Conservation (phyloP, 192 early-diverging fungal genomes). For the Coemansia sp. region DNA sequence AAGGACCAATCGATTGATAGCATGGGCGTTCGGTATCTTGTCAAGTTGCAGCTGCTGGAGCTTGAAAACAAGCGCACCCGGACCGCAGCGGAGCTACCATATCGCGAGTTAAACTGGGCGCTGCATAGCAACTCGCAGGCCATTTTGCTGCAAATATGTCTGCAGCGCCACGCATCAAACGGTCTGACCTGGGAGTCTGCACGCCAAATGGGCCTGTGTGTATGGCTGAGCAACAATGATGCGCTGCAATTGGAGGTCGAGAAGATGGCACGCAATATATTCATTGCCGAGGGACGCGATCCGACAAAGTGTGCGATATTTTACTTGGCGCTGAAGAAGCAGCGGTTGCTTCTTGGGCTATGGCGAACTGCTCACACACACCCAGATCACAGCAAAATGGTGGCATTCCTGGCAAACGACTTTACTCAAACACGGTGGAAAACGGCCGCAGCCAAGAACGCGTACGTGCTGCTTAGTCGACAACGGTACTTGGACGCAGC, state of each 20-base stretch:
- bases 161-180: constrained; percentile 46
- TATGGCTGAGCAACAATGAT: constrained; percentile 79
- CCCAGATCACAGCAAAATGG: constrained; percentile 83
- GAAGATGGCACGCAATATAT: constrained; percentile 85
- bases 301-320: constrained; percentile 84
- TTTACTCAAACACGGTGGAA: constrained; percentile 88
- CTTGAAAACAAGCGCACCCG: constrained; percentile 54
- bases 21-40: constrained; percentile 82
- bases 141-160: constrained; percentile 33
- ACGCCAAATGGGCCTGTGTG: constrained; percentile 74
- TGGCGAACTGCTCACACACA: constrained; percentile 84
- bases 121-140: constrained; percentile 87
- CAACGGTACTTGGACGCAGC: constrained; percentile 93
- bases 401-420: constrained; percentile 89
- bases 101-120: constrained; percentile 79
- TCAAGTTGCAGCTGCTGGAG: constrained; percentile 69
- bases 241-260: constrained; percentile 72
- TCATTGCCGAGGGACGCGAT: constrained; percentile 71
- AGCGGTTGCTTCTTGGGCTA: constrained; percentile 82
- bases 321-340: constrained; percentile 86
- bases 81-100: constrained; percentile 49
- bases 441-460: constrained; percentile 95
- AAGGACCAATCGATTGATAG: constrained; percentile 79
- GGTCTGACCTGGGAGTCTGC: constrained; percentile 82
- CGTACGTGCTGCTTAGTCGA: constrained; percentile 92